Percentiles rank a stretch among this genome's conserved stretches.
These are phyloP conservation scores for Heliamphora pulchella DNA, from an alignment of 179 eudicot genomes.

Conservation along the genomic window DNA sequence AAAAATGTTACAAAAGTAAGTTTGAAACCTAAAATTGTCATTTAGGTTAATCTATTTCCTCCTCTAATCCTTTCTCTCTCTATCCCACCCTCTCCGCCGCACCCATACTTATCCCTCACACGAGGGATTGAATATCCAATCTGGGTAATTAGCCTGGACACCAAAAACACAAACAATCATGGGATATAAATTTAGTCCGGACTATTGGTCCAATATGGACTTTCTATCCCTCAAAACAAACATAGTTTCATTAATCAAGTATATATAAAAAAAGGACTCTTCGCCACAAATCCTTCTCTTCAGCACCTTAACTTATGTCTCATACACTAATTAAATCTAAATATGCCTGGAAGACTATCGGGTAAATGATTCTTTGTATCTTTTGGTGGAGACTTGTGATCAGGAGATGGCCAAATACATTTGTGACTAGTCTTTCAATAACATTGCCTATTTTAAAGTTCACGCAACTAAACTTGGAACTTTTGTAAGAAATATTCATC, in stretches of 20 bases:
- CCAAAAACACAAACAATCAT: too few species aligned
- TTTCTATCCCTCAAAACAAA: too few species aligned
- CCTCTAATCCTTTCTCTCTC: too few species aligned
- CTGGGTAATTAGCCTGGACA: too few species aligned
- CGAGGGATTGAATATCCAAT: too few species aligned
- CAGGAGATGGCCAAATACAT: neutral
- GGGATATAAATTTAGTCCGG: too few species aligned
- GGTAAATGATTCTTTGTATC: neutral
- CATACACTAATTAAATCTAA: neutral
- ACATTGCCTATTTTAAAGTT: neutral
- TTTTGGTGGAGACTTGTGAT: neutral
- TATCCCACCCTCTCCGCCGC: too few species aligned
- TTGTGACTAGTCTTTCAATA: neutral
- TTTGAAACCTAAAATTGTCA: too few species aligned
- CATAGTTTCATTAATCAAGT: neutral
- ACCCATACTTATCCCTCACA: too few species aligned
- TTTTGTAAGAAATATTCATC: neutral
- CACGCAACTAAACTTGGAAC: conserved; percentile 4
- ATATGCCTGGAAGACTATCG: neutral
- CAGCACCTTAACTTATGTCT: neutral
- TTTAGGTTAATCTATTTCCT: too few species aligned
- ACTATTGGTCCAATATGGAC: too few species aligned
- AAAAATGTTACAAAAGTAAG: too few species aligned
- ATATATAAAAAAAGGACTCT: neutral
- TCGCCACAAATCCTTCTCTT: neutral